Evolutionary conservation across 2,329 filamentous ascomycete genomes (phyloP), one percentile per base, ranked within the genome.

Genomic region (Chaetothyriales sp.): DNA sequence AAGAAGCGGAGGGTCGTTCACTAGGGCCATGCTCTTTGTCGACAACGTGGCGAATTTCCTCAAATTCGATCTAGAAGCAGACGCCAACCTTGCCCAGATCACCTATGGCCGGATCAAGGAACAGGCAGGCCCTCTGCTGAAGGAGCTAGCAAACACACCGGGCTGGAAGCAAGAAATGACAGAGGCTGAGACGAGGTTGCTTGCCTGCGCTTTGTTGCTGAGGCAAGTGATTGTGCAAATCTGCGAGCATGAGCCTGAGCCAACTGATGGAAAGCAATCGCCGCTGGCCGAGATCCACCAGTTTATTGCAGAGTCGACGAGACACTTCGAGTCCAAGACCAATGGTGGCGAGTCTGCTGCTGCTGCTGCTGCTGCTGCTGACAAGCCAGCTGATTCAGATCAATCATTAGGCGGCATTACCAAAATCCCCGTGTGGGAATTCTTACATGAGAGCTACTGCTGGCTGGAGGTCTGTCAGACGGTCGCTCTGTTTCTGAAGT

Each of bases 401-500:
- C 32, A 39, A 15, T 39, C 32, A 15, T 15, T 39, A 5, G 32
- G 32, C 12, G 32, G 32, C 12, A 39, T 15, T 4, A 63, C 57
- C 12, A 44, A 50, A 1, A 43, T 55, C 3, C 68, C 68, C 1
- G 65, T 65, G 2, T 72, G 70, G 69, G 57, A 63, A 51, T 70
- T 66, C 51, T 59, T 72, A 46, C 70, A 72, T 53, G 49, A 49
- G 15, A 60, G 62, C 46, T 65, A 68, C 53, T 63, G 62, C 12
- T 57, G 66, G 15, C 62, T 72, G 18, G 70, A 72, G 49, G 65
- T 66, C 1, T 53, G 71, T 28, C 69, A 69, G 54, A 65, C 66
- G 4, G 47, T 68, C 18, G 64, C 62, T 6, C 62, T 64, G 42
- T 59, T 71, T 28, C 49, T 62, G n/a, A 46, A 49, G 10, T 36